phyloP scores from a whole-genome alignment of 306 rosid species.

The Lathyrus sativus region DNA sequence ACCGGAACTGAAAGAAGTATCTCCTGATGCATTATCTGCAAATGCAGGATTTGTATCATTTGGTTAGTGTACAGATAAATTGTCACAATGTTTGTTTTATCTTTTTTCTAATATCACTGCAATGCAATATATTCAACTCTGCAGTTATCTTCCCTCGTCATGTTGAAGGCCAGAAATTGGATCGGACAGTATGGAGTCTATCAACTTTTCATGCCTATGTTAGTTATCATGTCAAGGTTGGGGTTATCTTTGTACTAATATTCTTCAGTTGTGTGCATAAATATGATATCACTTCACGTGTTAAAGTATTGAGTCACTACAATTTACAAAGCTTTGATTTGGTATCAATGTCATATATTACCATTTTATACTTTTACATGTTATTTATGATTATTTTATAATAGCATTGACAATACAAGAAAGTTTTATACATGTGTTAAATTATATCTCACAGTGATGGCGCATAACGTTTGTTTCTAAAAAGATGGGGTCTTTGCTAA shows the following conservation, averaged over 20 bases:
- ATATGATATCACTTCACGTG: conserved; percentile 23
- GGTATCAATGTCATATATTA: conserved; percentile 13
- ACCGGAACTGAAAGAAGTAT: conserved; percentile 66
- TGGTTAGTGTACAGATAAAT: conserved; percentile 61
- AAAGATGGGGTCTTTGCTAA: too few relatives aligned
- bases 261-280: conserved; percentile 19
- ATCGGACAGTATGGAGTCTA: conserved; percentile 87
- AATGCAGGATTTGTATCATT: conserved; percentile 96
- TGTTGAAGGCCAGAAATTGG: conserved; percentile 85
- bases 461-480: neutral
- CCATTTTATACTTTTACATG: conserved; percentile 17
- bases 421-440: neutral
- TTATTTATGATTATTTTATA: neutral
- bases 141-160: conserved; percentile 95
- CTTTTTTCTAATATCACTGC: conserved; percentile 26
- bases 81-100: conserved; percentile 1
- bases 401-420: neutral
- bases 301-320: conserved; percentile 11
- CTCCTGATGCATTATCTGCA: conserved; percentile 71
- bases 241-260: conserved; percentile 31
- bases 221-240: conserved; percentile 96
- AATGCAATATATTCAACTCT: conserved; percentile 38
- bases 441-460: neutral
- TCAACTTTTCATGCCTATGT: conserved; percentile 95
- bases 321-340: conserved; percentile 23